Conservation (phyloP, 2,329 filamentous ascomycete genomes). For the Drechslerella stenobrocha region DNA sequence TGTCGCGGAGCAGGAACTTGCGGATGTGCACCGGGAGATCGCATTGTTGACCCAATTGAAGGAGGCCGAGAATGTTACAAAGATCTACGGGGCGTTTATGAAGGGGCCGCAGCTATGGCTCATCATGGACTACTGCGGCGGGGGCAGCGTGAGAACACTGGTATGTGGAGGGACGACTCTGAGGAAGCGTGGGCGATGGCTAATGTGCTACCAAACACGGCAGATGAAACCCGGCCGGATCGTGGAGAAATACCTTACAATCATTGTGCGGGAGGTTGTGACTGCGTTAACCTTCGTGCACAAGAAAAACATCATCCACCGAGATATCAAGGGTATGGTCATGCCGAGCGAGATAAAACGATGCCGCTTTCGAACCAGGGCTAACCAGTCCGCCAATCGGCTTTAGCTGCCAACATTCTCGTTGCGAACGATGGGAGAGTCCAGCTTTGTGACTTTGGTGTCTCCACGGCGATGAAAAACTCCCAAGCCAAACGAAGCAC, state of each 20-base stretch:
- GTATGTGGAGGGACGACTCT: conserved; percentile 58
- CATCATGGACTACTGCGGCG: conserved; percentile 82
- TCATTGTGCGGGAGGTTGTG: conserved; percentile 68
- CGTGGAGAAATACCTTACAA: conserved; percentile 71
- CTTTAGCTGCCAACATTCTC: conserved; percentile 70
- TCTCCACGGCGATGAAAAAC: conserved; percentile 75
- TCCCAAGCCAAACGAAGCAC: conserved; percentile 77
- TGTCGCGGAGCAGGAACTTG: conserved; percentile 72
- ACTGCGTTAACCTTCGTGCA: conserved; percentile 71
- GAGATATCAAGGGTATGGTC: conserved; percentile 67
- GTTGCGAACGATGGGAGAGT: conserved; percentile 75
- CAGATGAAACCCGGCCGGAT: conserved; percentile 68
- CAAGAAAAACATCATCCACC: conserved; percentile 69
- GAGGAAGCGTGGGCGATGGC: conserved; percentile 54
- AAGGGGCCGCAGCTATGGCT: conserved; percentile 84
- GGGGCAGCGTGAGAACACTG: conserved; percentile 76
- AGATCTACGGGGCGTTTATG: conserved; percentile 75
- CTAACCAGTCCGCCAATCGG: background rate
- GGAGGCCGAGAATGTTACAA: conserved; percentile 77
- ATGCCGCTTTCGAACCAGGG: background rate
- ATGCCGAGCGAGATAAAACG: conserved; percentile 10
- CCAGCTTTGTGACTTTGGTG: conserved; percentile 82
- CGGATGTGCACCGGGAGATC: conserved; percentile 71
- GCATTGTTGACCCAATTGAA: conserved; percentile 72
- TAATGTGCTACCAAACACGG: conserved; percentile 56